A percentile compares a stretch with the other conserved stretches of the same genome.
These are phyloP conservation scores for Neofusicoccum sp. DNA, from an alignment of 2,329 filamentous ascomycete genomes.

Conservation along the genomic window DNA sequence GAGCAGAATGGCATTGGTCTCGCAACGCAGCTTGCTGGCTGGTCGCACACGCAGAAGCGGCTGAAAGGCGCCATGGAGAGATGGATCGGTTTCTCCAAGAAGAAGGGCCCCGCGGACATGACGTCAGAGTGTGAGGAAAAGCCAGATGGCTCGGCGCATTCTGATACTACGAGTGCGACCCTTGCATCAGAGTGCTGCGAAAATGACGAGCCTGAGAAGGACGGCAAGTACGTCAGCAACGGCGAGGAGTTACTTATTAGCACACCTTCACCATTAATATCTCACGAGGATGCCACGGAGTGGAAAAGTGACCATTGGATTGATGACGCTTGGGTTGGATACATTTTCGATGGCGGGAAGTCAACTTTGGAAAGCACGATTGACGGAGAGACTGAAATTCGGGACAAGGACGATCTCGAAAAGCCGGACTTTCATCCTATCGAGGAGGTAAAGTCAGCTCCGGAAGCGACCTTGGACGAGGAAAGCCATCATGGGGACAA, in stretches of 20 bases:
- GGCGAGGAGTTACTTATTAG: not conserved
- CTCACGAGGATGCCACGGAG: too few relatives aligned
- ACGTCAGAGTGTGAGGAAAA: not conserved
- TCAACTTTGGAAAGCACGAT: too few relatives aligned
- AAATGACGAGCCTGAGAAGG: not conserved
- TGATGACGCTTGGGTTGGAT: too few relatives aligned
- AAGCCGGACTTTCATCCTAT: not conserved
- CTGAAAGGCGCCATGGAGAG: constrained; percentile 39
- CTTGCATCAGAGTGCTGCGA: not conserved
- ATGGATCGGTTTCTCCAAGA: constrained; percentile 4
- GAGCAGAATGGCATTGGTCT: constrained; percentile 33
- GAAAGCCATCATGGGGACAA: constrained; percentile 35
- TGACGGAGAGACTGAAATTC: too few relatives aligned
- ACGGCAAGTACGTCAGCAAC: not conserved
- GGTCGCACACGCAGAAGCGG: constrained; percentile 35
- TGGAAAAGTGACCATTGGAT: too few relatives aligned
- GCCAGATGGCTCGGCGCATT: not conserved
- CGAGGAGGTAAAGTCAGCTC: not conserved
- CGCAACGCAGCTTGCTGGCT: constrained; percentile 41
- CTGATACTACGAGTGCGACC: not conserved
- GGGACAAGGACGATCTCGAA: not conserved
- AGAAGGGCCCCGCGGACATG: not conserved
- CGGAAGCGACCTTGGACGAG: not conserved
- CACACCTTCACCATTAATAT: too few relatives aligned
- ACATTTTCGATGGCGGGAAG: too few relatives aligned